phyloP scores from a whole-genome alignment of 176 grass and related monocot species.

The Themeda triandra region DNA sequence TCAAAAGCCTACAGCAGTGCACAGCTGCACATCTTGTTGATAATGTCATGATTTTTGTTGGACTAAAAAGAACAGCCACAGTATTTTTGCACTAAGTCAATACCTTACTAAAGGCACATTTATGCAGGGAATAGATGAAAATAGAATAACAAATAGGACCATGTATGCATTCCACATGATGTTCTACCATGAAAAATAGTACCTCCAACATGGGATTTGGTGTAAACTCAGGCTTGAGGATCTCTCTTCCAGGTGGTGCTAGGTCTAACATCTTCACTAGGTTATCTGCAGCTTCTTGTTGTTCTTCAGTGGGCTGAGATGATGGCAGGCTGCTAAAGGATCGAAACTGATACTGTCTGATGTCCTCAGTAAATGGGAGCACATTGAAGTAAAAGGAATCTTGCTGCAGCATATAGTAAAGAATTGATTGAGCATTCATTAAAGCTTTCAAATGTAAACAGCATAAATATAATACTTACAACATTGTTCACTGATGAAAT shows the following conservation, averaged over 20 bases:
- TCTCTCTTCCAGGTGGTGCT: constrained; percentile 62
- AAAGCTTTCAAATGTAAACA: neutral
- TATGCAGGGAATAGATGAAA: constrained; percentile 9
- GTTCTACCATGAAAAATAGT: constrained; percentile 14
- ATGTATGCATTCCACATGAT: neutral
- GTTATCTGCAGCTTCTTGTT: constrained; percentile 86
- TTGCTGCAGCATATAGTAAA: constrained; percentile 46
- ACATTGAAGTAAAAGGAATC: constrained; percentile 96
- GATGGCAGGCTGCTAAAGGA: constrained; percentile 68
- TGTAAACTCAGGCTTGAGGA: constrained; percentile 79
- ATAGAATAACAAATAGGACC: constrained; percentile 9
- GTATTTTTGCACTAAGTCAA: neutral
- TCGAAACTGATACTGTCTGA: constrained; percentile 85
- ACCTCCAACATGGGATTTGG: constrained; percentile 94
- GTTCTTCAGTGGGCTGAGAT: constrained; percentile 66
- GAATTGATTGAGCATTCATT: constrained; percentile 2
- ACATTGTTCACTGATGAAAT: constrained; percentile 77
- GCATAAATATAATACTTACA: constrained; percentile 37
- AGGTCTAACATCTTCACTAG: constrained; percentile 87
- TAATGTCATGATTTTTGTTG: neutral
- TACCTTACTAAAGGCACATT: neutral
- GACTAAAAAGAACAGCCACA: neutral
- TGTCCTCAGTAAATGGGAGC: constrained; percentile 89
- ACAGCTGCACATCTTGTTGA: neutral
- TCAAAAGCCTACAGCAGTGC: neutral